Percentiles rank a stretch among this genome's conserved stretches.
Evolutionary conservation across 805 yeast genomes (phyloP).

Genomic region (Lipomyces yamadae): DNA sequence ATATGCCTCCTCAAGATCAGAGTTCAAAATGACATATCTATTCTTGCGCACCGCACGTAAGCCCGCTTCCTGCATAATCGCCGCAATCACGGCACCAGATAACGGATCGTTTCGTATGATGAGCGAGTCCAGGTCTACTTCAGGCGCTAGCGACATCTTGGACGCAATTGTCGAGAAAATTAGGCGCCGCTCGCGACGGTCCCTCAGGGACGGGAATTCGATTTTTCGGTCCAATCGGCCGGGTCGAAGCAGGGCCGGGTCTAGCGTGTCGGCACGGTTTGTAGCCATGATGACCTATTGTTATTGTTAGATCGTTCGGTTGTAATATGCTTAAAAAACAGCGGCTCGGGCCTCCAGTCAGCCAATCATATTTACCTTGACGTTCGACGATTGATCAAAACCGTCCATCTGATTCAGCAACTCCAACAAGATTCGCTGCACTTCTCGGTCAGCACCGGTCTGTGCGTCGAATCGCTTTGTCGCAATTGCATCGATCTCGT

Average conservation of each 20-base stretch:
- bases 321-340: no score
- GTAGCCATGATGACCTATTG: slow-evolving; percentile 87
- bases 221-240: slow-evolving; percentile 98
- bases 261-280: slow-evolving; percentile 98
- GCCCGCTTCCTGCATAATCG: slow-evolving; percentile 99
- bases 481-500: slow-evolving; percentile 98
- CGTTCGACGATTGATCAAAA: slow-evolving; percentile 92
- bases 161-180: slow-evolving; percentile 94
- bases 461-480: slow-evolving; percentile 99
- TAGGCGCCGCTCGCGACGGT: slow-evolving; percentile 96
- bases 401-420: slow-evolving; percentile 99
- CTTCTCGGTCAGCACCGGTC: slow-evolving; percentile 99
- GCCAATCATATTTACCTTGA: slow-evolving; percentile 57
- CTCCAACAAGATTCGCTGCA: slow-evolving; percentile 95
- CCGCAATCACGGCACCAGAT: slow-evolving; percentile 95
- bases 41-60: slow-evolving; percentile 97
- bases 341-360: no score
- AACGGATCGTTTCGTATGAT: slow-evolving; percentile 95
- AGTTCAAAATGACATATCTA: slow-evolving; percentile 93
- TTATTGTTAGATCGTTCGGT: neutral
- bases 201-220: slow-evolving; percentile 94
- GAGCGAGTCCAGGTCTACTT: slow-evolving; percentile 91
- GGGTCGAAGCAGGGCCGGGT: slow-evolving; percentile 97
- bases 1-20: slow-evolving; percentile 97
- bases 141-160: slow-evolving; percentile 98